Evolutionary conservation across 148 eudicot genomes (phyloP).

Genomic region (Euryodendron excelsum): DNA sequence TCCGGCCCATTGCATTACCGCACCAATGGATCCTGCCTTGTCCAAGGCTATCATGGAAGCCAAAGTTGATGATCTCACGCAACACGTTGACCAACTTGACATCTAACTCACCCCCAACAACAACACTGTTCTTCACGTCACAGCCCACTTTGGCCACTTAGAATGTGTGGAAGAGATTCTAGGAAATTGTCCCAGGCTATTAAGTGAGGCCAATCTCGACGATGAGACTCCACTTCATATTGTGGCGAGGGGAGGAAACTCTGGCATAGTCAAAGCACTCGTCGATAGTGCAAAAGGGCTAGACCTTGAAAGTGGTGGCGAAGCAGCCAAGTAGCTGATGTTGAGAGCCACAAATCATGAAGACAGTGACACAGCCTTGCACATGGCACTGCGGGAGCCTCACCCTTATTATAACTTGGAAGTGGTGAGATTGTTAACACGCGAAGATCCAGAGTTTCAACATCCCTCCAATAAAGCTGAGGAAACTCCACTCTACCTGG

Average conservation of each 20-base stretch:
- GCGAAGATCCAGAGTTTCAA: neutral
- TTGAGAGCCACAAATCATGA: neutral
- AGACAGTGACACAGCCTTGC: neutral
- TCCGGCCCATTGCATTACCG: too few species aligned
- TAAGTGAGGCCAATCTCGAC: neutral
- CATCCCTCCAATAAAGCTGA: neutral
- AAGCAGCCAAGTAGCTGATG: neutral
- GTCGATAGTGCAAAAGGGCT: neutral
- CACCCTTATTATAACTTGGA: neutral
- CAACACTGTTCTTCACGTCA: constrained; percentile 2
- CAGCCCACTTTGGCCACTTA: neutral
- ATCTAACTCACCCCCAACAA: neutral
- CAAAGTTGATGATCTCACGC: neutral
- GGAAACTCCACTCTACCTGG: neutral
- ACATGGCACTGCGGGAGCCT: neutral
- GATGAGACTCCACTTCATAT: neutral
- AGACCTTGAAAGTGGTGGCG: neutral
- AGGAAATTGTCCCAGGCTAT: neutral
- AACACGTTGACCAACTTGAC: neutral
- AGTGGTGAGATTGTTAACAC: neutral
- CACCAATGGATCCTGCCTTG: neutral
- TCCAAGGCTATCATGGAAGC: neutral
- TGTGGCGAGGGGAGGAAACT: neutral
- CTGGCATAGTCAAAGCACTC: neutral
- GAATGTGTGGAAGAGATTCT: neutral